These are phyloP conservation scores for Phytopythium helicoides DNA, from an alignment of 352 stramenopile species.

Conservation along the genomic window DNA sequence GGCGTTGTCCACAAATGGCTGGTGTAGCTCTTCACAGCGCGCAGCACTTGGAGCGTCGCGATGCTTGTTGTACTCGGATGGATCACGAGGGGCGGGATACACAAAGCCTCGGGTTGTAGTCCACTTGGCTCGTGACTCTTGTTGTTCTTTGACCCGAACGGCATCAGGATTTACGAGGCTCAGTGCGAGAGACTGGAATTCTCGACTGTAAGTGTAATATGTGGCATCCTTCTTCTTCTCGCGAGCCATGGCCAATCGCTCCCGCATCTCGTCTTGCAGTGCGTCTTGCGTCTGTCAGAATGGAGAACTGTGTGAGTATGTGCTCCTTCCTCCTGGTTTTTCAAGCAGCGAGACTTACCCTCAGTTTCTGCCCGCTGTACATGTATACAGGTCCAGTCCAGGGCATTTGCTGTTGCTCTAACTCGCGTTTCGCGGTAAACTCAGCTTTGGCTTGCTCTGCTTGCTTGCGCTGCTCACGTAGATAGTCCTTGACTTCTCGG, in stretches of 20 bases:
- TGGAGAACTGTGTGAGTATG: neutral
- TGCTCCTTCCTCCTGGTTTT: neutral
- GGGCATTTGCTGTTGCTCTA: conserved; percentile 21
- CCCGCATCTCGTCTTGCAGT: conserved; percentile 77
- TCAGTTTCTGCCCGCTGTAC: conserved; percentile 87
- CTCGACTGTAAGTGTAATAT: conserved; percentile 85
- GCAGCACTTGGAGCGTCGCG: conserved; percentile 65
- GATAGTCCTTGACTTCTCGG: conserved; percentile 55
- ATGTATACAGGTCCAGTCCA: conserved; percentile 54
- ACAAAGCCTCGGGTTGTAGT: conserved; percentile 87
- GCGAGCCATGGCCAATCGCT: conserved; percentile 47
- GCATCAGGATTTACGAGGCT: conserved; percentile 77
- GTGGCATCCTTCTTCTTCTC: conserved; percentile 27
- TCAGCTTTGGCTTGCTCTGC: conserved; percentile 21
- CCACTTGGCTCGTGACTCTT: conserved; percentile 52
- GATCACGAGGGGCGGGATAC: conserved; percentile 70
- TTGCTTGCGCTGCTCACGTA: conserved; percentile 43
- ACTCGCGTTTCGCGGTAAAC: conserved; percentile 41
- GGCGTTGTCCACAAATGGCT: conserved; percentile 85
- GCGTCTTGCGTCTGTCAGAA: conserved; percentile 67
- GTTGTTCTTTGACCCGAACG: conserved; percentile 47
- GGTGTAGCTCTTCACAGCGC: conserved; percentile 76
- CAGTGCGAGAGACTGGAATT: conserved; percentile 86
- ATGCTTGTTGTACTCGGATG: conserved; percentile 74
- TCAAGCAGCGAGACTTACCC: conserved; percentile 25